Evolutionary conservation across 2,329 filamentous ascomycete species (phyloP), one percentile per base, ranked within the genome.

Genomic region (Colletotrichum salicis): DNA sequence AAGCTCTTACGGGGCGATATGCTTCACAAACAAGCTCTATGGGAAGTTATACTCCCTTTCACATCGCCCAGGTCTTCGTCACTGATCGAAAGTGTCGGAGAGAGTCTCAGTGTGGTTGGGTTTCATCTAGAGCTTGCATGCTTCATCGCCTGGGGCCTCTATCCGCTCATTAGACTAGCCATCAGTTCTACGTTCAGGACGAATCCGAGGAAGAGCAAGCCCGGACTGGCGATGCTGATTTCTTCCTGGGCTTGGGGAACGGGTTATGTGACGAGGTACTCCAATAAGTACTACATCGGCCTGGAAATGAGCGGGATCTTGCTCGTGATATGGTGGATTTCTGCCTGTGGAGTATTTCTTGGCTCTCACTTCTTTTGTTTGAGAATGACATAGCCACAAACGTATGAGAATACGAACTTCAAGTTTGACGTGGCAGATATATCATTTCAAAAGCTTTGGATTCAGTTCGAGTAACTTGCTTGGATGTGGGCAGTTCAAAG

Each of bases 231-330:
- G 27, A 11, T 67, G 33, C 45, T 76, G 48, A 45, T 75, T 19
- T 61, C 55, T 0, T 35, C 35, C 5, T 75, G 11, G 57, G 74
- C 2, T 59, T 70, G 66, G 74, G 57, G 10, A 1, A 78, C 77
- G 62, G 75, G 59, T 41, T 73, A 77, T 22, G 29, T 83, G 31
- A 75, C 83, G 15, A 74, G 75, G 51, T 79, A 80, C 66, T 80
- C 82, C 35, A 81, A 82, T 54, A 77, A 75, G 48, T 80, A 84
- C 64, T 84, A 81, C 70, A 77, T 85, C 6, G 76, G 79, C 56
- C 74, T 84, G 24, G 79, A 84, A 78, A 75, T 82, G 72, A 79
- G 79, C 69, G 82, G 80, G 5, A 69, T 83, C 72, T 76, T 79
- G 67, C 41, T 83, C 1, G 80, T 79, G 3, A 12, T 74, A 15